Conservation (phyloP, 2,329 filamentous ascomycete genomes). For the Thielaviopsis cerberus region DNA sequence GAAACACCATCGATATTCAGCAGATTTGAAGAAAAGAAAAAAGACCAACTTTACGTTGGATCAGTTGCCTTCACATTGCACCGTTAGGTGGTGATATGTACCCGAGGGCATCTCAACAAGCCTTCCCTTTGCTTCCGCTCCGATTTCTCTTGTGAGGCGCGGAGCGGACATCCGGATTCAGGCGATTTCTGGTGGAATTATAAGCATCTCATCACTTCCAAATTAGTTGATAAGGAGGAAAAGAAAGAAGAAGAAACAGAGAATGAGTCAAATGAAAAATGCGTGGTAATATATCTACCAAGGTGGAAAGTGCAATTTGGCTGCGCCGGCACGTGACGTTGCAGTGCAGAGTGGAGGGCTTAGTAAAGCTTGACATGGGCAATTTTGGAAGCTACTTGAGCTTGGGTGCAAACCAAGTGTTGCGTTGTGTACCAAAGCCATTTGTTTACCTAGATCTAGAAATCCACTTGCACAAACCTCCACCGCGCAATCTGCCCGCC, state of each 20-base stretch:
- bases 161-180: slow-evolving; percentile 15
- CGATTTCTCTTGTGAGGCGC: neutral
- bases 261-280: slow-evolving; percentile 10
- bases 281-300: neutral
- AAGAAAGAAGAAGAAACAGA: slow-evolving; percentile 17
- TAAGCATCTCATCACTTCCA: slow-evolving; percentile 59
- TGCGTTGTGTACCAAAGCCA: no score
- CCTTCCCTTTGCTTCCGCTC: slow-evolving; percentile 14
- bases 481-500: neutral
- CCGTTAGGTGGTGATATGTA: slow-evolving; percentile 43
- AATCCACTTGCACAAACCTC: neutral
- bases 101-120: slow-evolving; percentile 48
- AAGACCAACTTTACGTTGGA: slow-evolving; percentile 27
- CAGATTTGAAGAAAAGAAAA: neutral
- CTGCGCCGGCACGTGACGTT: neutral
- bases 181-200: slow-evolving; percentile 21
- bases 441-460: no score
- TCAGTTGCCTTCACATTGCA: slow-evolving; percentile 49
- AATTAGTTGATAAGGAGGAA: slow-evolving; percentile 54
- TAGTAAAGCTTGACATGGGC: neutral
- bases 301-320: neutral
- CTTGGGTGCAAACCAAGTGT: no score
- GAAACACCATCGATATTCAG: neutral
- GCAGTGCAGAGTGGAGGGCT: neutral
- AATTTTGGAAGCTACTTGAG: no score